Evolutionary conservation across 441 rosid genomes (phyloP), one percentile per base, ranked within the genome.

Genomic region (Pelargonium citronellum): DNA sequence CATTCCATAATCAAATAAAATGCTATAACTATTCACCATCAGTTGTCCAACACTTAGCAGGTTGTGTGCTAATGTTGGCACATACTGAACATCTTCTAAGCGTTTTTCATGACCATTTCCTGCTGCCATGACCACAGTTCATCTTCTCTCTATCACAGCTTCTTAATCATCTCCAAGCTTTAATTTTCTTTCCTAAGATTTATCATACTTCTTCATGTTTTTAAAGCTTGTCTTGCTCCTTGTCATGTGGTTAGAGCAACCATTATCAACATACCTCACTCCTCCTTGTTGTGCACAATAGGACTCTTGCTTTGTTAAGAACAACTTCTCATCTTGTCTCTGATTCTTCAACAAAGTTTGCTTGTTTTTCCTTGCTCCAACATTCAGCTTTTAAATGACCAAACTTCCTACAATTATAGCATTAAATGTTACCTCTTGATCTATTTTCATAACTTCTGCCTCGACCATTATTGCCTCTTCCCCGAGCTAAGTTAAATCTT

Each of bases 381-480:
- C 39, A 73, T 6, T 6, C 2, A 8, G 66, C 60, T 60, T 30
- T 19, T 0, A 9, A 7, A 47, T 27, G 67, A 0, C 22, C 64
- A 37, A 66, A 66, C 1, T 46, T 70, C 24, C 61, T 75, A 10
- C 65, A 69, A 57, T 44, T 44, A 11, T 11, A 13, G 2, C 62
- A 66, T 4, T 66, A 11, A 10, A 9, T 39, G 12, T 60, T 75
- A 41, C 64, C 53, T 4, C n/a, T 47, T 10, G 53, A 2, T 12
- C 5, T 47, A n/a, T 47, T 47, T 47, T 47, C 53, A n/a, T 11
- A 47, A 0, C 1, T 10, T 0, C 16, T n/a, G 4, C 53, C 53
- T 47, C 15, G 4, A 2, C 53, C 53, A 12, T 6, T 11, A 47
- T 3, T 2, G 3, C 53, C 53, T 47, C 53, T 47, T 1, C 53